Evolutionary conservation across 2,329 filamentous ascomycete species (phyloP).

Genomic region (Chaetomium globosum): DNA sequence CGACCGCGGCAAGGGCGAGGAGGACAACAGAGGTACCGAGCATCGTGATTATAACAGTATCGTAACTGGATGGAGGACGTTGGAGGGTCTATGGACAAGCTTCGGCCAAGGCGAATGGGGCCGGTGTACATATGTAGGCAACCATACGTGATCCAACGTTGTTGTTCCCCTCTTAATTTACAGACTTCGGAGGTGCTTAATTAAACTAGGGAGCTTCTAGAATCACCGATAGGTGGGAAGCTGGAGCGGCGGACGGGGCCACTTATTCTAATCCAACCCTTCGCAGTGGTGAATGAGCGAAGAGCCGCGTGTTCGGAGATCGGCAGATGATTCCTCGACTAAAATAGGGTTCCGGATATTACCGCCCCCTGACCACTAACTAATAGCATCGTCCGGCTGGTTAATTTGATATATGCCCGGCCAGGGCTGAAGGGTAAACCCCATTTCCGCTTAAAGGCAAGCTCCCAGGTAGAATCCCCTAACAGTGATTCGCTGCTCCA

Average conservation of each 20-base stretch:
- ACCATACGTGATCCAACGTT: no score
- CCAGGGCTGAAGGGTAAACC: slow-evolving; percentile 33
- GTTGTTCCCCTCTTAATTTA: slow-evolving; percentile 34
- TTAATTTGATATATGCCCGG: slow-evolving; percentile 19
- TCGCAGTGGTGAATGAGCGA: slow-evolving; percentile 19
- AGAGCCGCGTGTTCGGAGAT: slow-evolving; percentile 21
- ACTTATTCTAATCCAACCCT: slow-evolving; percentile 15
- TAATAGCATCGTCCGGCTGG: slow-evolving; percentile 20
- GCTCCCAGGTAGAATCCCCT: neutral
- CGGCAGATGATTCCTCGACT: slow-evolving; percentile 32
- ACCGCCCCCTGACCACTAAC: slow-evolving; percentile 7
- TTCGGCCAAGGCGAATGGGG: neutral
- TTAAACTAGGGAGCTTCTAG: slow-evolving; percentile 34
- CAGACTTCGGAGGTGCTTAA: slow-evolving; percentile 33
- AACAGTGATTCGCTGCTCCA: neutral
- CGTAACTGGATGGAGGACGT: neutral
- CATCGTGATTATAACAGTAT: slow-evolving; percentile 38
- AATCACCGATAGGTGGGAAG: slow-evolving; percentile 31
- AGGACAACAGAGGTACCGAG: slow-evolving; percentile 38
- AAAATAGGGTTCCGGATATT: slow-evolving; percentile 30
- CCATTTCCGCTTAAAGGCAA: slow-evolving; percentile 18
- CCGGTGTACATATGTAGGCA: slow-evolving; percentile 5
- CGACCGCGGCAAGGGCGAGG: slow-evolving; percentile 42
- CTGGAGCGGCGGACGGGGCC: slow-evolving; percentile 9
- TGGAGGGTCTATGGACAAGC: neutral